A percentile compares a stretch with the other conserved stretches of the same genome.
Conservation (phyloP, 2,329 filamentous ascomycete genomes). For the Xylariales sp. region DNA sequence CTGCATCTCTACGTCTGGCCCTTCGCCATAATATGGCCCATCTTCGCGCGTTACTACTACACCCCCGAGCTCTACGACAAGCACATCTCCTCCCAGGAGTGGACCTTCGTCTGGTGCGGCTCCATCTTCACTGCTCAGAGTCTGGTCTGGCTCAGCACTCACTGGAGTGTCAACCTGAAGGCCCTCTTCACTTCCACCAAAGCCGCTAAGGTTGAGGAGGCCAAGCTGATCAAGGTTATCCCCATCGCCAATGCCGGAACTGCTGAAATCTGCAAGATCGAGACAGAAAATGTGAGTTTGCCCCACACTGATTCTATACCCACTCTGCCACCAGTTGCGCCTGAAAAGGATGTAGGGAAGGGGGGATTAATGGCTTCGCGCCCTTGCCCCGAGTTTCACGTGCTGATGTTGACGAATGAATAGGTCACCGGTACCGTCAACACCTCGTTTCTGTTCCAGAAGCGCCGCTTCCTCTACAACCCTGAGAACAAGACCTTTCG, state of each 20-base stretch:
- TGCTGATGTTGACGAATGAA: conserved; percentile 1
- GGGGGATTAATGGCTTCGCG: no score
- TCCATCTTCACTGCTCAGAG: conserved; percentile 84
- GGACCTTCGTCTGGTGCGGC: conserved; percentile 94
- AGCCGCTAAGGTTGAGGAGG: conserved; percentile 66
- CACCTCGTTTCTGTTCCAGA: conserved; percentile 93
- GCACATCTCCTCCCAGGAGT: conserved; percentile 90
- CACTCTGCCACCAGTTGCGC: no score
- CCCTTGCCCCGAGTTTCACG: conserved; percentile 1
- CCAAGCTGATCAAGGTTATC: conserved; percentile 86
- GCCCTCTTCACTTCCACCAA: conserved; percentile 75
- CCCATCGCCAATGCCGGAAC: conserved; percentile 85
- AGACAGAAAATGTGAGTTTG: conserved; percentile 72
- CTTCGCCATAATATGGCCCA: conserved; percentile 85
- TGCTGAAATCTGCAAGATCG: conserved; percentile 79
- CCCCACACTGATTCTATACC: no score
- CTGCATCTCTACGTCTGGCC: conserved; percentile 92
- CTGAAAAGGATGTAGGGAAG: no score
- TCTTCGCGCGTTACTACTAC: conserved; percentile 85
- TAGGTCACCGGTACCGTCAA: conserved; percentile 69
- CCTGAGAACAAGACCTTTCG: conserved; percentile 69
- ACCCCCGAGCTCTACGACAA: conserved; percentile 79
- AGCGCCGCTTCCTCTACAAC: conserved; percentile 89
- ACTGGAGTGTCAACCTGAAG: conserved; percentile 91
- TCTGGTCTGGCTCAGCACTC: conserved; percentile 89